These are phyloP conservation scores for Rhodotorula paludigena DNA, from an alignment of 768 basidiomycete genomes.

Conservation along the genomic window DNA sequence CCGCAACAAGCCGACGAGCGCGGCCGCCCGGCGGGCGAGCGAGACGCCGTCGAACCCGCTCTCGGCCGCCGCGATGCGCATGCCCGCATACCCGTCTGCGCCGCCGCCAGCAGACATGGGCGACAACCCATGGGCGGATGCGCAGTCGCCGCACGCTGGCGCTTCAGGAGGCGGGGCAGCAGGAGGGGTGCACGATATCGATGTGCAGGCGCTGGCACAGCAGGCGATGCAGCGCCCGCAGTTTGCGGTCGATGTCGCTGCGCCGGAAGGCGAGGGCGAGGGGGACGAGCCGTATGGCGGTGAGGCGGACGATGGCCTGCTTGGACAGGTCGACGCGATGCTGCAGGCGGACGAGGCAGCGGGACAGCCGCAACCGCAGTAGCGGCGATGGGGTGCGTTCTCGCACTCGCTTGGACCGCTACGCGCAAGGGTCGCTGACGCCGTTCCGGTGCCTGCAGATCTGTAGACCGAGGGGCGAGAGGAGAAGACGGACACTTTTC, in stretches of 20 bases:
- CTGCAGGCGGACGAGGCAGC: constrained; percentile 14
- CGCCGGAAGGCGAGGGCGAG: constrained; percentile 63
- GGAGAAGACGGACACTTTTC: too few species aligned
- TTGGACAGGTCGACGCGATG: constrained; percentile 38
- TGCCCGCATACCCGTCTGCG: constrained; percentile 20
- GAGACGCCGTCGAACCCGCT: constrained; percentile 22
- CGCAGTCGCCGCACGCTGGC: too few species aligned
- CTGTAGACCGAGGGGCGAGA: too few species aligned
- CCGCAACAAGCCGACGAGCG: not conserved
- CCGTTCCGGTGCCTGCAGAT: too few species aligned
- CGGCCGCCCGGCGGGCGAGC: not conserved
- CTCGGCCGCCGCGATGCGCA: constrained; percentile 35
- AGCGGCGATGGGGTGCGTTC: not conserved
- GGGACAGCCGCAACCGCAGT: too few species aligned
- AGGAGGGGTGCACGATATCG: constrained; percentile 47
- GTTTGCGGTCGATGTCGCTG: constrained; percentile 97
- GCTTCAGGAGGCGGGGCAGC: constrained; percentile 35
- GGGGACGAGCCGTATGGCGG: constrained; percentile 39
- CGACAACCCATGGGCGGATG: constrained; percentile 24
- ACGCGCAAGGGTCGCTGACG: not conserved
- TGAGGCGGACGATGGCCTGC: constrained; percentile 36
- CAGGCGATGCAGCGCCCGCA: constrained; percentile 66
- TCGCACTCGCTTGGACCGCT: not conserved
- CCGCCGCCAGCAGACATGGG: not conserved
- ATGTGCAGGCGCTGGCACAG: constrained; percentile 44